Percentiles rank a stretch among this genome's conserved stretches.
These are phyloP conservation scores for Cladophialophora chaetospira DNA, from an alignment of 2,329 filamentous ascomycete genomes.

Conservation along the genomic window DNA sequence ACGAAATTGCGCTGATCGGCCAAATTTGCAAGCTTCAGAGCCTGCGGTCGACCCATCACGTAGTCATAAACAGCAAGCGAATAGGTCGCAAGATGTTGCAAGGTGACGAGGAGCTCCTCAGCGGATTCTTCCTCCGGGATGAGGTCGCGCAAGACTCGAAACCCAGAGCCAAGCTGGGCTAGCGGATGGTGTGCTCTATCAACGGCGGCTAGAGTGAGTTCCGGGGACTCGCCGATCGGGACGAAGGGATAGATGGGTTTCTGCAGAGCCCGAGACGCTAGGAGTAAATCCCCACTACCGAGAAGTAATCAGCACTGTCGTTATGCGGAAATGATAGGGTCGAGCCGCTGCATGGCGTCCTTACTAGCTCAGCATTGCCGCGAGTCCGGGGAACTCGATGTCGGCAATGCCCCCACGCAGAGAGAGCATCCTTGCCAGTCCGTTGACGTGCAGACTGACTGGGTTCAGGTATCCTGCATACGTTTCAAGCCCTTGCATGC, in stretches of 20 bases:
- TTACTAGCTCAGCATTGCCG: slow-evolving; percentile 15
- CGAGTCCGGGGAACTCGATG: slow-evolving; percentile 16
- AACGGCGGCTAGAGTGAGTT: slow-evolving; percentile 5
- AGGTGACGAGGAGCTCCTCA: neutral
- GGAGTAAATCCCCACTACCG: slow-evolving; percentile 12
- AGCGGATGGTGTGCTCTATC: slow-evolving; percentile 8
- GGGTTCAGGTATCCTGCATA: slow-evolving; percentile 17
- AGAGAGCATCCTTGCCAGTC: slow-evolving; percentile 28
- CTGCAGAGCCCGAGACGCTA: slow-evolving; percentile 12
- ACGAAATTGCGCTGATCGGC: slow-evolving; percentile 44
- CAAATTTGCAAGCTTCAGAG: slow-evolving; percentile 20
- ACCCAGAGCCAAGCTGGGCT: slow-evolving; percentile 12
- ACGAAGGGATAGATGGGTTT: slow-evolving; percentile 9
- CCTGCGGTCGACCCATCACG: slow-evolving; percentile 8
- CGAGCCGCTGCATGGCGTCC: neutral
- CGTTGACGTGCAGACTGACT: slow-evolving; percentile 29
- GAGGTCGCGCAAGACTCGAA: slow-evolving; percentile 5
- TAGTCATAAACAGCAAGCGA: slow-evolving; percentile 17
- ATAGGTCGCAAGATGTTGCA: slow-evolving; percentile 6
- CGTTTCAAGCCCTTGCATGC: slow-evolving; percentile 8
- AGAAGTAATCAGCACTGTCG: neutral
- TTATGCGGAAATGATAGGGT: neutral
- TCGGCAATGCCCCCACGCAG: slow-evolving; percentile 28
- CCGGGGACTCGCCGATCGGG: slow-evolving; percentile 7
- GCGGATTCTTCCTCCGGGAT: neutral